Base-by-base conservation (phyloP, 2,329 filamentous ascomycete species). In the Beauveria varroae region DNA sequence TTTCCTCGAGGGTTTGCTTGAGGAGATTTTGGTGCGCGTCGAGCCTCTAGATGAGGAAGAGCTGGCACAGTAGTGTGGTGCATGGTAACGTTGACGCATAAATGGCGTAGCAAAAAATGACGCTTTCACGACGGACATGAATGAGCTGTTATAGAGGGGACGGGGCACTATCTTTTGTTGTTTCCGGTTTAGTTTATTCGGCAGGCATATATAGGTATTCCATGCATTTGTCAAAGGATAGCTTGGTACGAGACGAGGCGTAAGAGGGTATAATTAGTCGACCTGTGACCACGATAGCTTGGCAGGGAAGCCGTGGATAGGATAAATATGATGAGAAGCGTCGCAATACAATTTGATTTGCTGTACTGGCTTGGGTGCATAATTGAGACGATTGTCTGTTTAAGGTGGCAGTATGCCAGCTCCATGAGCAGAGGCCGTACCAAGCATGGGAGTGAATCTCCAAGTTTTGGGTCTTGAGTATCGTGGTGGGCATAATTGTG, bases 1-100 rank as follows among this genome's bases (percentile, higher is more conserved):
- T 1, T 96, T 98, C 67, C 75, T 98, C 8, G 95, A 99, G 73
- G 93, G 93, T 0, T 84, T 98, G 64, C 77, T 99, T 40, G 95
- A 99, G 73, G 95, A 99, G 78, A 88, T 99, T 26, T 78, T 99
- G 24, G 92, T 97, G 41, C 79, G 95, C 61, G 91, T 98, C 16
- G 93, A 98, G 76, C 90, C 93, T 4, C 80, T 92, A 64, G 90
- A 95, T 68, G 90, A 91, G 67, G 84, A 85, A n/a, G 84, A 86
- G 64, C 24, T 46, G 46, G 41, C 67, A 62, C 66, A 61, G 54
- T 58, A 60, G 62, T 24, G 43, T 34, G 22, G 55, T 57, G 43
- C 55, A 18, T 47, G n/a, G 55, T 57, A 14, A 47, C 22, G n/a
- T 10, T 3, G 28, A 18, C 9, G 12, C 43, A 47, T n/a, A 37